phyloP scores from a whole-genome alignment of 257 asterid species.

The Sherardia arvensis region DNA sequence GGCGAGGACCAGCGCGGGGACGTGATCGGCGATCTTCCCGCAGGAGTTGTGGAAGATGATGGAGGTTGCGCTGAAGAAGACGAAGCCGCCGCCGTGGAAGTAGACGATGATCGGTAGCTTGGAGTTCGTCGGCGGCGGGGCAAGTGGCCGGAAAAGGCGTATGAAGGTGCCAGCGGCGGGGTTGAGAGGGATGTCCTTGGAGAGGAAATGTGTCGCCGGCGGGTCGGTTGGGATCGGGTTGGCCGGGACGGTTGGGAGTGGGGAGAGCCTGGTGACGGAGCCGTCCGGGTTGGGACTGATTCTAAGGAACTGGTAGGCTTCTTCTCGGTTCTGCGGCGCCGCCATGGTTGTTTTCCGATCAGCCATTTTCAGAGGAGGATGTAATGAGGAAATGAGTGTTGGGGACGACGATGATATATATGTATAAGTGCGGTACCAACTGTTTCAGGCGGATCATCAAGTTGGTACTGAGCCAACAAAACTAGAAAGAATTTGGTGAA shows the following conservation, averaged over 20 bases:
- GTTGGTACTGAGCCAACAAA: not conserved
- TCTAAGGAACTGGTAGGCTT: constrained; percentile 33
- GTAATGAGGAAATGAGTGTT: not conserved
- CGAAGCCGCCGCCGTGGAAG: constrained; percentile 66
- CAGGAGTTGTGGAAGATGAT: constrained; percentile 27
- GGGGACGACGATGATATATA: too few relatives aligned
- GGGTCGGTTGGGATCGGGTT: not conserved
- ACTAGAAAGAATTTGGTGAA: not conserved
- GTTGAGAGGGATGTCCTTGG: constrained; percentile 55
- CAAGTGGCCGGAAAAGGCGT: constrained; percentile 47
- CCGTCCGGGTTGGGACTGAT: constrained; percentile 50
- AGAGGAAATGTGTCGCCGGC: constrained; percentile 17
- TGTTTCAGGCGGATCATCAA: not conserved
- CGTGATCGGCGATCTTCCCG: constrained; percentile 22
- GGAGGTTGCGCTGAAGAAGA: constrained; percentile 28
- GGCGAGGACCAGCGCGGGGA: constrained; percentile 51
- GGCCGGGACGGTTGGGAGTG: constrained; percentile 27
- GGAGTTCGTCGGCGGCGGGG: constrained; percentile 13
- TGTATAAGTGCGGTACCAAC: not conserved
- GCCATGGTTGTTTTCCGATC: not conserved
- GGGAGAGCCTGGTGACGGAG: constrained; percentile 32
- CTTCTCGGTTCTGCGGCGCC: constrained; percentile 13
- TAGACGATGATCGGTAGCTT: constrained; percentile 45
- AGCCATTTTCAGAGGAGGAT: constrained; percentile 8
- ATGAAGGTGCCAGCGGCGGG: constrained; percentile 34